Base-by-base conservation (phyloP, 129 eudicot genomes). In the Ambrosia trifida region DNA sequence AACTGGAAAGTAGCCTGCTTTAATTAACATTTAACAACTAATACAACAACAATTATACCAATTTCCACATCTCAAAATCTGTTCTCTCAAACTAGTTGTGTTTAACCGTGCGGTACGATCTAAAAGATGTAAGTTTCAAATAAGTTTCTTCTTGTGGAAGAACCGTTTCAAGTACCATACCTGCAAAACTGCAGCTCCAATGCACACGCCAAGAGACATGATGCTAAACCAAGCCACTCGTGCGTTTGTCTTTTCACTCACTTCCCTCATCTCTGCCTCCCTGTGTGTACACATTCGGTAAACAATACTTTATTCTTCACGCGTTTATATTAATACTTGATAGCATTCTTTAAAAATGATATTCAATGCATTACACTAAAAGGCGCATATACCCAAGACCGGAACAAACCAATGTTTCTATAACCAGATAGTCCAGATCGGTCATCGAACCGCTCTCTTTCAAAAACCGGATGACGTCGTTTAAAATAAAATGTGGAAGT, bases 201-300 rank as follows among this genome's bases (percentile, higher is more conserved):
- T 80, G 80, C 98, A 90, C n/a, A 93, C 83, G 4, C 90, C 88
- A 28, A 93, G 85, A 44, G 98, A 85, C 92, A 85, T 71, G 35
- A 87, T 80, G 74, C 98, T 89, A 69, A 67, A 89, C 92, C 85
- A 82, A 0, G 98, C 98, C 52, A 93, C 98, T 54, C 89, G 72
- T 1, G 82, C 68, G 35, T 89, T 93, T 1, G 95, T 87, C 19
- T 20, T 85, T 75, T 89, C 96, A 17, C 95, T 89, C 66, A 87
- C 92, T 79, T 65, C 85, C 81, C 96, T 87, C 96, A 93, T 89
- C 45, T 84, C 90, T 17, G 85, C 79, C 85, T 93, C 98, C 90
- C 98, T 93, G 86, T 31, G 60, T 17, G 40, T 31, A 11, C 11
- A 56, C 60, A 53, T 53, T 7, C 19, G 18, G 17, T 30, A 52